phyloP scores from a whole-genome alignment of 2,329 filamentous ascomycete species.

The Colletotrichum lini region DNA sequence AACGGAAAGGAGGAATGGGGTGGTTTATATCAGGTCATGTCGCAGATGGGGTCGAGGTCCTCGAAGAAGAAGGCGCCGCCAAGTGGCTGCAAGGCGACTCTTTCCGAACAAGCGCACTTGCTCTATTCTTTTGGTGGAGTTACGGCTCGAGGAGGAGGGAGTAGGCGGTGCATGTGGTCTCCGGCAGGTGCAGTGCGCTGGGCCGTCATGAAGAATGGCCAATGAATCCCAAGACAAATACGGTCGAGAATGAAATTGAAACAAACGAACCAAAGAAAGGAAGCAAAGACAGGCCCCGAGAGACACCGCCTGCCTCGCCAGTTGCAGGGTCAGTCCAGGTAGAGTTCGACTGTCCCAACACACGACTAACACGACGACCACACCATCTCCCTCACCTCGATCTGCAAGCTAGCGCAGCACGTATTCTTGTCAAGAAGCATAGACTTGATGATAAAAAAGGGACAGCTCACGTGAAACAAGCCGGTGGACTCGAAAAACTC shows the following conservation, averaged over 20 bases:
- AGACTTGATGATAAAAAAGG: constrained; percentile 10
- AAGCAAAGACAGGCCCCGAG: constrained; percentile 23
- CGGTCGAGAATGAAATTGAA: constrained; percentile 15
- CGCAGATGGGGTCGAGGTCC: neutral
- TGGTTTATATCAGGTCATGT: constrained; percentile 35
- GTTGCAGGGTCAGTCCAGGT: constrained; percentile 1
- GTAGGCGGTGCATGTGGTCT: constrained; percentile 5
- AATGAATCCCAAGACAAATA: constrained; percentile 15
- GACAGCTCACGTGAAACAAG: constrained; percentile 38
- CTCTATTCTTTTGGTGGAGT: constrained; percentile 18
- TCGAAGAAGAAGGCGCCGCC: constrained; percentile 18
- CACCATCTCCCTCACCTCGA: constrained; percentile 10
- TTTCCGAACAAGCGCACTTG: constrained; percentile 12
- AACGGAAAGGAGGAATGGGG: neutral
- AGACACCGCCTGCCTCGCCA: neutral
- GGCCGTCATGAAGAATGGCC: constrained; percentile 15
- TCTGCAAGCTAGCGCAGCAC: constrained; percentile 11
- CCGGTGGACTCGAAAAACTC: neutral
- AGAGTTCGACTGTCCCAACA: neutral
- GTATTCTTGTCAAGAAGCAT: constrained; percentile 1
- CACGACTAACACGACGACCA: constrained; percentile 24
- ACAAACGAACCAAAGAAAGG: constrained; percentile 11
- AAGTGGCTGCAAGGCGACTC: constrained; percentile 9
- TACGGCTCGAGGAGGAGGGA: constrained; percentile 14
- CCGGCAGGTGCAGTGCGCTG: constrained; percentile 14